Conservation (phyloP, 148 eudicot genomes). For the Rheum nobile region DNA sequence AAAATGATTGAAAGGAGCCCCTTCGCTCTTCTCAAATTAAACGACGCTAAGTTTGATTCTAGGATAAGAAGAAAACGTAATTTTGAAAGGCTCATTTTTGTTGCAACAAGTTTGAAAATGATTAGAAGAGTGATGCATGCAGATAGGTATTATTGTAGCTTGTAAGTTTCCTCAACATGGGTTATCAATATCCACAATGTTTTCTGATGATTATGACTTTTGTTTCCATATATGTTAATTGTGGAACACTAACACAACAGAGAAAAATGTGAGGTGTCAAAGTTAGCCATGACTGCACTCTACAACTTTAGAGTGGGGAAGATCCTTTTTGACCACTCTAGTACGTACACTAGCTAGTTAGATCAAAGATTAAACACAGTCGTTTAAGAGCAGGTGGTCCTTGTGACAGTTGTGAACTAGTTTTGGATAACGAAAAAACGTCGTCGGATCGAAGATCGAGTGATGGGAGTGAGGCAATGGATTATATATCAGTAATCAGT, state of each 20-base stretch:
- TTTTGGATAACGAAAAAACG: background rate
- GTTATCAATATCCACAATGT: background rate
- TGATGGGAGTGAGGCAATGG: background rate
- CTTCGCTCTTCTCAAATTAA: no score
- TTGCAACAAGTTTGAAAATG: background rate
- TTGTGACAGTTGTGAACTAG: background rate
- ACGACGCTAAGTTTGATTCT: no score
- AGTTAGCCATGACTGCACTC: background rate
- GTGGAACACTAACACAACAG: background rate
- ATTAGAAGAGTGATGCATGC: background rate
- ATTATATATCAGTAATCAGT: no score
- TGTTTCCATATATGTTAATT: background rate
- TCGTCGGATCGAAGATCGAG: background rate
- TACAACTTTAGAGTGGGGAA: background rate
- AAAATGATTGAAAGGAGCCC: no score
- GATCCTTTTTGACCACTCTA: background rate
- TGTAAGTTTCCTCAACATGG: background rate
- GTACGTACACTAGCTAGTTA: background rate
- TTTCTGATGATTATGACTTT: background rate
- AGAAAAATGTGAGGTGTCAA: background rate
- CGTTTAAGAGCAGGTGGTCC: background rate
- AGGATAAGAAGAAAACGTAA: background rate
- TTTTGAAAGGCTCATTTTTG: background rate
- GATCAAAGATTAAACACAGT: no score
- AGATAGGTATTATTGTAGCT: background rate